phyloP scores from a whole-genome alignment of 148 eudicot genomes.

The Amaranthus hypochondriacus region DNA sequence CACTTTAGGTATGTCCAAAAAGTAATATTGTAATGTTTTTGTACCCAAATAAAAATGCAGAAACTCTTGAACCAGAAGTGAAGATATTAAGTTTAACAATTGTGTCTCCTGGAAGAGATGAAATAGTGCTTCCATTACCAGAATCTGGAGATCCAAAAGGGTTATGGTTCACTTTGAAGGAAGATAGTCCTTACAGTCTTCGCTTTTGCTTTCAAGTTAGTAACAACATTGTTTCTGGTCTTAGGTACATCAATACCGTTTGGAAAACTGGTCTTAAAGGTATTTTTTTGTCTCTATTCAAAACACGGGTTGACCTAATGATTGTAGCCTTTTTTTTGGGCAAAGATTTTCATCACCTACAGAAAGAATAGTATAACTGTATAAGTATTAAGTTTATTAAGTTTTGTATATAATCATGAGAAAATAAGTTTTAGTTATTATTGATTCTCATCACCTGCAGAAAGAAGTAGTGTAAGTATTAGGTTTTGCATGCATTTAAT shows the following conservation, averaged over 20 bases:
- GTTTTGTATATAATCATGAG: too few relatives aligned
- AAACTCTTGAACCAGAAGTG: conserved; percentile 63
- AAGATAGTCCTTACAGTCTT: conserved; percentile 65
- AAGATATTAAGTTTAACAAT: conserved; percentile 65
- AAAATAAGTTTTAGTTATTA: too few relatives aligned
- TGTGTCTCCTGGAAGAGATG: conserved; percentile 51
- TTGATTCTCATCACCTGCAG: too few relatives aligned
- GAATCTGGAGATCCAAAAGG: conserved; percentile 53
- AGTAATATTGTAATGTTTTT: not conserved
- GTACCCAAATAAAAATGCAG: conserved; percentile 16
- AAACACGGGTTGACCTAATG: too few relatives aligned
- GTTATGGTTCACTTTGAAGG: conserved; percentile 74
- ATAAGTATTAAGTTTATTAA: too few relatives aligned
- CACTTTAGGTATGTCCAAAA: too few relatives aligned
- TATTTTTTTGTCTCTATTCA: conserved; percentile 8
- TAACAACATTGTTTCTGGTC: conserved; percentile 76
- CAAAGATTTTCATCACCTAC: too few relatives aligned
- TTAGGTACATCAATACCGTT: conserved; percentile 62
- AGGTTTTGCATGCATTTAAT: too few relatives aligned
- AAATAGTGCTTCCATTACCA: conserved; percentile 53
- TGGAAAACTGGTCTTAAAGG: conserved; percentile 92
- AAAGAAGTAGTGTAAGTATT: too few relatives aligned
- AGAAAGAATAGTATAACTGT: too few relatives aligned
- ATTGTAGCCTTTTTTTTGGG: not conserved
- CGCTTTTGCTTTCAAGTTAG: conserved; percentile 64